Conservation (phyloP, 176 grass and related monocot species). For the Hyparrhenia diplandra region DNA sequence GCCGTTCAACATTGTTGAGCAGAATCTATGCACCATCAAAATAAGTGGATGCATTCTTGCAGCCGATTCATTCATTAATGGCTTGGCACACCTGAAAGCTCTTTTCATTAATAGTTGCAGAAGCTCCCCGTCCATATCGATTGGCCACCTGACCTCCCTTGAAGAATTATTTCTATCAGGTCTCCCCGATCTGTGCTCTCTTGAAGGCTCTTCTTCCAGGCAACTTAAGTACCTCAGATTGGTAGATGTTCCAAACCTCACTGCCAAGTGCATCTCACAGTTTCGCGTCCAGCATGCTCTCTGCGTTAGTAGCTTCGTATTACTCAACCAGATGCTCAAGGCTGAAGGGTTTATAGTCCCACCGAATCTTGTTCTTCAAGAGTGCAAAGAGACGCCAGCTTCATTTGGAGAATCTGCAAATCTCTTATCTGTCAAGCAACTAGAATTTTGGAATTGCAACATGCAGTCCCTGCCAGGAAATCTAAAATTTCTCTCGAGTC, state of each 20-base stretch:
- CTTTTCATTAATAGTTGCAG: accelerated
- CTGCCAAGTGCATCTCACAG: background rate
- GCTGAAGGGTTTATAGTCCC: background rate
- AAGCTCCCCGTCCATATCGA: background rate
- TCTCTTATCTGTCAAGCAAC: background rate
- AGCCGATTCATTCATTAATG: background rate
- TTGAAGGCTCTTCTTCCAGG: conserved; percentile 6
- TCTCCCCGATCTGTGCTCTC: background rate
- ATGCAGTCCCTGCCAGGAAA: background rate
- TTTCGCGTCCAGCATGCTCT: background rate
- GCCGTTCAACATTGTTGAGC: accelerated
- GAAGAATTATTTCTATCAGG: accelerated
- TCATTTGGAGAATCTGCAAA: background rate
- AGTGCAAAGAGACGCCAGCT: background rate
- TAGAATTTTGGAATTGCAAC: accelerated
- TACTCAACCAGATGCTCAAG: background rate
- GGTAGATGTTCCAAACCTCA: background rate
- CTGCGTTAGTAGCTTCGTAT: background rate
- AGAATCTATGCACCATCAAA: no score
- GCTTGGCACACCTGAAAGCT: accelerated
- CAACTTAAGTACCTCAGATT: accelerated
- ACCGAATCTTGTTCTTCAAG: accelerated
- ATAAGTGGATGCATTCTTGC: accelerated
- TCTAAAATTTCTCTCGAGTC: background rate
- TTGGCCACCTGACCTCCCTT: background rate